Conservation (phyloP, 768 basidiomycete species). For the Suillus ampliporus region DNA sequence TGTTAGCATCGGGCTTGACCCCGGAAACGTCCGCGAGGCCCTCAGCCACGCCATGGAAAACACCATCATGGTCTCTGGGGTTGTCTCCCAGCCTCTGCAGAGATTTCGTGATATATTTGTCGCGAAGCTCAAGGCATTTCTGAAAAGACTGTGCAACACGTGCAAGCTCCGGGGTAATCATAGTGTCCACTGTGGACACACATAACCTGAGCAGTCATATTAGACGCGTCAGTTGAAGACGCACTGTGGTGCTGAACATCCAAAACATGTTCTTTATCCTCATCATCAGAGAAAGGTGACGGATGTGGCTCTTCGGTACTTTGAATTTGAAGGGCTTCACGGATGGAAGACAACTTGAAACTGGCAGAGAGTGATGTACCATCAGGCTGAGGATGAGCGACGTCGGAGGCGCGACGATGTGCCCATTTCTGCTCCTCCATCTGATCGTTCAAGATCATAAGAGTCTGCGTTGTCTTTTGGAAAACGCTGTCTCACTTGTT, state of each 20-base stretch:
- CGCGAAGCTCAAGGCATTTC: constrained; percentile 87
- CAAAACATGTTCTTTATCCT: constrained; percentile 40
- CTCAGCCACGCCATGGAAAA: constrained; percentile 72
- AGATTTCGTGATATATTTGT: constrained; percentile 92
- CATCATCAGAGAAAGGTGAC: constrained; percentile 38
- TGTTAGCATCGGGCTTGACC: constrained; percentile 64
- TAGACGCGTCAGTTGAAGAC: constrained; percentile 10
- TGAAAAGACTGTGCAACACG: constrained; percentile 75
- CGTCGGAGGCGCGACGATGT: constrained; percentile 65
- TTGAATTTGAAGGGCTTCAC: constrained; percentile 29
- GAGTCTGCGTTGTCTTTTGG: constrained; percentile 10
- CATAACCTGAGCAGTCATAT: constrained; percentile 4
- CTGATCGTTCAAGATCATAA: constrained; percentile 40
- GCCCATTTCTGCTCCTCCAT: constrained; percentile 78
- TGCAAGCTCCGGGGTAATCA: constrained; percentile 49
- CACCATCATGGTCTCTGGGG: constrained; percentile 87
- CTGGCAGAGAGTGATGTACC: constrained; percentile 42
- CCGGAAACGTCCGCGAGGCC: constrained; percentile 68
- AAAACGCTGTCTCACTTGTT: constrained; percentile 58
- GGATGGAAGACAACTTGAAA: constrained; percentile 45
- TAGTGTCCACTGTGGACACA: constrained; percentile 16
- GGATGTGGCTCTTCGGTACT: constrained; percentile 18
- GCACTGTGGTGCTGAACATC: constrained; percentile 40
- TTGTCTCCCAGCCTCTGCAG: constrained; percentile 94
- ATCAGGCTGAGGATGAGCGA: constrained; percentile 20